phyloP scores from a whole-genome alignment of 2,329 filamentous ascomycete species.

The Cordyceps fumosorosea region DNA sequence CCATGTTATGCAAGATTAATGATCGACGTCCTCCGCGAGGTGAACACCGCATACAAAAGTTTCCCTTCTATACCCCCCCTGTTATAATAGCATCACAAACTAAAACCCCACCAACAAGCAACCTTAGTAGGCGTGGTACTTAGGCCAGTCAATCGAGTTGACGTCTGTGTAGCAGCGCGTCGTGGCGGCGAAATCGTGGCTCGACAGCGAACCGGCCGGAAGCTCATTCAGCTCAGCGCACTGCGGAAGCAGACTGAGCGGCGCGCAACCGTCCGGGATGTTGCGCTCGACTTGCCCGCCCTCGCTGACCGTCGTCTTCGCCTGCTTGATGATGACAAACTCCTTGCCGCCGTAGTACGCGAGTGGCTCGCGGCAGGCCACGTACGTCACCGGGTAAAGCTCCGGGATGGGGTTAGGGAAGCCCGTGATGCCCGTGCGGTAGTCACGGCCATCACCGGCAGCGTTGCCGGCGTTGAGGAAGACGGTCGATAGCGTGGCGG shows the following conservation, averaged over 20 bases:
- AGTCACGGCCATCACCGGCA: constrained; percentile 28
- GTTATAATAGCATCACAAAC: background rate
- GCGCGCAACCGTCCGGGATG: constrained; percentile 34
- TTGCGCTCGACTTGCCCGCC: constrained; percentile 17
- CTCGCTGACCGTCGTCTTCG: constrained; percentile 20
- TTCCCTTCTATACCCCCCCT: background rate
- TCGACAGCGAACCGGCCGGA: constrained; percentile 28
- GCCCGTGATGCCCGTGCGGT: constrained; percentile 21
- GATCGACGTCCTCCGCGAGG: background rate
- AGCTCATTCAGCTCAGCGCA: constrained; percentile 19
- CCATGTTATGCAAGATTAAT: background rate
- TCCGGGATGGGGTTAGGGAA: constrained; percentile 30
- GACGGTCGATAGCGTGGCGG: constrained; percentile 25
- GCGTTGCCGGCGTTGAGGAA: constrained; percentile 26
- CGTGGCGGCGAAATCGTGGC: constrained; percentile 32
- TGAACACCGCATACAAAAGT: background rate
- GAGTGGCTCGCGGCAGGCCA: constrained; percentile 37
- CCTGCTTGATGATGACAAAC: constrained; percentile 34
- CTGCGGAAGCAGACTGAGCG: constrained; percentile 16
- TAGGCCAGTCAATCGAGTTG: constrained; percentile 29
- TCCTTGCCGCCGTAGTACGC: constrained; percentile 33
- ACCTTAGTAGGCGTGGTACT: constrained; percentile 2
- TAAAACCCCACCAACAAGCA: background rate
- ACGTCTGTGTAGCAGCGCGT: constrained; percentile 37
- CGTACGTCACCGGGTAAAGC: constrained; percentile 28